phyloP scores from a whole-genome alignment of 768 basidiomycete species.

The Nidularia pulvinata region DNA sequence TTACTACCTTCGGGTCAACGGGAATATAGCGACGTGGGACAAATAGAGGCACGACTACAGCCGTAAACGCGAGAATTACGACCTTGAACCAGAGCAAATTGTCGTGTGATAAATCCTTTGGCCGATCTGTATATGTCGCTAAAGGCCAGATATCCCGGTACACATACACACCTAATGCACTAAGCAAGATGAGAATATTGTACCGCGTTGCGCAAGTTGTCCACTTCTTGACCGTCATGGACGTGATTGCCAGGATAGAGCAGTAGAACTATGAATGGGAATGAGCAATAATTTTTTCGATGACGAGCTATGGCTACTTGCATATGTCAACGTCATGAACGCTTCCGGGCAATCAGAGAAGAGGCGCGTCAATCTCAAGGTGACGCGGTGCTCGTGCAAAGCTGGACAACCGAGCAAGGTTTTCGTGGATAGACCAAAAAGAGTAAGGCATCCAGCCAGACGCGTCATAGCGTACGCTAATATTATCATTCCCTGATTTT shows the following conservation, averaged over 20 bases:
- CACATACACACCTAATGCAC: constrained; percentile 37
- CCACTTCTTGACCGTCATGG: constrained; percentile 26
- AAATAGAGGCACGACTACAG: constrained; percentile 48
- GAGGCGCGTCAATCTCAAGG: too few species aligned
- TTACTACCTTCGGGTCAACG: constrained; percentile 41
- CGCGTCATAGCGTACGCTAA: too few species aligned
- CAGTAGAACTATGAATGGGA: constrained; percentile 29
- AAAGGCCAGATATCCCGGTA: constrained; percentile 63
- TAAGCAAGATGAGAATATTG: constrained; percentile 18
- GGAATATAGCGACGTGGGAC: constrained; percentile 56
- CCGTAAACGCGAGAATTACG: constrained; percentile 35
- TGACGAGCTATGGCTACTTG: too few species aligned
- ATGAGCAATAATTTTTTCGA: too few species aligned
- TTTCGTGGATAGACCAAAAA: too few species aligned
- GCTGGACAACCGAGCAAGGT: too few species aligned
- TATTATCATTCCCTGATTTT: too few species aligned
- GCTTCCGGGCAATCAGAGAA: too few species aligned
- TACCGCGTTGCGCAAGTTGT: constrained; percentile 15
- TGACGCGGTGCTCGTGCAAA: too few species aligned
- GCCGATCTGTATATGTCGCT: constrained; percentile 41
- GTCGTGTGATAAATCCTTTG: constrained; percentile 44
- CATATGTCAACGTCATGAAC: too few species aligned
- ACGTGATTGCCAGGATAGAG: constrained; percentile 32
- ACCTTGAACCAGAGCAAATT: constrained; percentile 49
- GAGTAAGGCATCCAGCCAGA: too few species aligned